Conservation (phyloP, 2,329 filamentous ascomycete genomes). For the Emericellopsis atlantica region DNA sequence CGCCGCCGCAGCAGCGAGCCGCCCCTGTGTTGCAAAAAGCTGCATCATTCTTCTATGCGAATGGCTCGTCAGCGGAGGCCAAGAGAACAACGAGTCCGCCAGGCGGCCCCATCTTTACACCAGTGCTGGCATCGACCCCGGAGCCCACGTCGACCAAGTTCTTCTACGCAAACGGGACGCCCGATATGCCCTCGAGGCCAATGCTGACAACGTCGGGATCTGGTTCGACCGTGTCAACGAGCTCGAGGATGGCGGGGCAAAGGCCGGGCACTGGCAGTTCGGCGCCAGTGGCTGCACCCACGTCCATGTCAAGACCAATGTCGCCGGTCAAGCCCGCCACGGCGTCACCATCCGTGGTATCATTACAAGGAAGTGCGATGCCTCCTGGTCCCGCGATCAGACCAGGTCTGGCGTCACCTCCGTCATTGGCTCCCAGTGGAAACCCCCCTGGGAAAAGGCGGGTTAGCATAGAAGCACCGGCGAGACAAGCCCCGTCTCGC, state of each 20-base stretch:
- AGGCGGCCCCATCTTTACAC: slow-evolving; percentile 15
- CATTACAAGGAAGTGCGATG: slow-evolving; percentile 7
- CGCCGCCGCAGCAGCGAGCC: slow-evolving; percentile 17
- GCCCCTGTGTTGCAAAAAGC: slow-evolving; percentile 30
- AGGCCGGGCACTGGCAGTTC: slow-evolving; percentile 23
- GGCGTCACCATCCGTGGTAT: slow-evolving; percentile 6
- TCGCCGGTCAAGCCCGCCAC: slow-evolving; percentile 35
- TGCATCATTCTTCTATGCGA: slow-evolving; percentile 45
- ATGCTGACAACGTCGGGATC: slow-evolving; percentile 23
- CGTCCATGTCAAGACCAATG: slow-evolving; percentile 25
- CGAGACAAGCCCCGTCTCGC: slow-evolving; percentile 8
- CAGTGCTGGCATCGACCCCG: slow-evolving; percentile 18
- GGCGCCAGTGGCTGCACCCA: slow-evolving; percentile 7
- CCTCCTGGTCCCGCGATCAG: slow-evolving; percentile 13
- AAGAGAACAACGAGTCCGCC: slow-evolving; percentile 20
- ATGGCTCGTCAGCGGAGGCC: slow-evolving; percentile 26
- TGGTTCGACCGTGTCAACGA: slow-evolving; percentile 31
- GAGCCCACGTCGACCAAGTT: slow-evolving; percentile 48
- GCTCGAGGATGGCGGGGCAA: slow-evolving; percentile 25
- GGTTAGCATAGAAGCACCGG: slow-evolving; percentile 27
- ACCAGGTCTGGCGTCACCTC: slow-evolving; percentile 19
- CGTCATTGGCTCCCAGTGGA: slow-evolving; percentile 18
- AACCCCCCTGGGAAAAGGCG: slow-evolving; percentile 21
- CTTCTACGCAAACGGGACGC: slow-evolving; percentile 59
- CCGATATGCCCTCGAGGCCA: slow-evolving; percentile 28